phyloP scores from a whole-genome alignment of 306 rosid species.

The Acacia melanoxylon region DNA sequence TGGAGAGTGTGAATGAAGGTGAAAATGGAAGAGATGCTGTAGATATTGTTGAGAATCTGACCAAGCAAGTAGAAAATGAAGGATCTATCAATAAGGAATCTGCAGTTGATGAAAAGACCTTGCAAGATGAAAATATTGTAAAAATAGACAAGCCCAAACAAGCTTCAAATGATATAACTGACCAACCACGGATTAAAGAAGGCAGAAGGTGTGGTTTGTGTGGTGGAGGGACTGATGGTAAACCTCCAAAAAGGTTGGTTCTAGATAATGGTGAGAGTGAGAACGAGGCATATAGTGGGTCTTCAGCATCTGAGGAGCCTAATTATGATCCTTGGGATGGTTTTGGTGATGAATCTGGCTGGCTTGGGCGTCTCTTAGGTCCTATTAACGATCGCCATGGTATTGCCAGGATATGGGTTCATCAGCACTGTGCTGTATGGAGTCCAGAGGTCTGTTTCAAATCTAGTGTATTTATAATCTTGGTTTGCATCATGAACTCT shows the following conservation, averaged over 20 bases:
- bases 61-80: constrained; percentile 45
- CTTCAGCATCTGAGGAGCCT: constrained; percentile 80
- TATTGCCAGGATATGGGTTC: constrained; percentile 98
- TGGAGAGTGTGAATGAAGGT: constrained; percentile 45
- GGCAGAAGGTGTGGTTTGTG: constrained; percentile 94
- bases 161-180: constrained; percentile 34
- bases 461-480: constrained; percentile 47
- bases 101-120: constrained; percentile 37
- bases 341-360: constrained; percentile 87
- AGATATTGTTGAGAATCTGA: constrained; percentile 41
- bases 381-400: constrained; percentile 89
- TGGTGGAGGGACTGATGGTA: constrained; percentile 92
- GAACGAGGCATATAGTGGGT: constrained; percentile 77
- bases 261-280: constrained; percentile 83
- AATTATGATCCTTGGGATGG: constrained; percentile 95
- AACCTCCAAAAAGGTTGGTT: constrained; percentile 74
- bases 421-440: constrained; percentile 99
- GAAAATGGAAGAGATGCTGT: constrained; percentile 36
- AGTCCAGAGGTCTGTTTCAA: constrained; percentile 89
- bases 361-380: constrained; percentile 97
- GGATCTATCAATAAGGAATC: constrained; percentile 41
- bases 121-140: constrained; percentile 33
- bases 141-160: constrained; percentile 38
- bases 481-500: constrained; percentile 34
- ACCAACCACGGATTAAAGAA: constrained; percentile 62